phyloP scores from a whole-genome alignment of 129 eudicot genomes.

The Helianthus tuberosus region DNA sequence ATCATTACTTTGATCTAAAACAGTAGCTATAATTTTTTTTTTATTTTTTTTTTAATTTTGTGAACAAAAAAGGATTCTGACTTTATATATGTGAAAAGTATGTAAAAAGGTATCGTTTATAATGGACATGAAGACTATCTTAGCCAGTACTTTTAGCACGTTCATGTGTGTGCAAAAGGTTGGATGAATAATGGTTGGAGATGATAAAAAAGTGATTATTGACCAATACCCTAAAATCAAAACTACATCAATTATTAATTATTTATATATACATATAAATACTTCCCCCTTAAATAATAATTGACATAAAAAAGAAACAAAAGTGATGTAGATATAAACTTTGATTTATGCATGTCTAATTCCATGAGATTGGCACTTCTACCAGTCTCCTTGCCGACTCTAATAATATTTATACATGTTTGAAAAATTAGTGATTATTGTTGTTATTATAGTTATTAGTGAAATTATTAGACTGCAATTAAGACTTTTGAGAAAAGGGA shows the following conservation, averaged over 20 bases:
- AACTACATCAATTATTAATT: background rate
- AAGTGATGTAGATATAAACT: slow-evolving; percentile 15
- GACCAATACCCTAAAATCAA: slow-evolving; percentile 31
- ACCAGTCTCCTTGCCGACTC: slow-evolving; percentile 39
- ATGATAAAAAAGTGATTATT: slow-evolving; percentile 23
- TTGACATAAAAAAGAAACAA: slow-evolving; percentile 12
- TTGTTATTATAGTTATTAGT: too few relatives aligned
- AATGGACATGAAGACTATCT: slow-evolving; percentile 18
- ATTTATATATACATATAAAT: background rate
- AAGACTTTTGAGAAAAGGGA: too few relatives aligned
- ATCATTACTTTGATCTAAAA: slow-evolving; percentile 12
- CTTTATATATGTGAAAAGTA: background rate
- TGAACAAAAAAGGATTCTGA: background rate
- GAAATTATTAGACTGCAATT: too few relatives aligned
- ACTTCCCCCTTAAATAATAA: background rate
- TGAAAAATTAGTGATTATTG: too few relatives aligned
- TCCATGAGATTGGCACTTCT: slow-evolving; percentile 26
- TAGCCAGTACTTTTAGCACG: slow-evolving; percentile 30
- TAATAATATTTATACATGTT: too few relatives aligned
- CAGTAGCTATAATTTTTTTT: background rate
- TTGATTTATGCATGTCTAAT: slow-evolving; percentile 17
- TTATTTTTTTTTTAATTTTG: background rate
- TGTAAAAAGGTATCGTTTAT: background rate
- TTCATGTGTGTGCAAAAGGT: slow-evolving; percentile 15
- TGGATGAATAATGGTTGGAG: slow-evolving; percentile 28